These are phyloP conservation scores for Phytopythium montanum DNA, from an alignment of 352 stramenopile genomes.

Conservation along the genomic window DNA sequence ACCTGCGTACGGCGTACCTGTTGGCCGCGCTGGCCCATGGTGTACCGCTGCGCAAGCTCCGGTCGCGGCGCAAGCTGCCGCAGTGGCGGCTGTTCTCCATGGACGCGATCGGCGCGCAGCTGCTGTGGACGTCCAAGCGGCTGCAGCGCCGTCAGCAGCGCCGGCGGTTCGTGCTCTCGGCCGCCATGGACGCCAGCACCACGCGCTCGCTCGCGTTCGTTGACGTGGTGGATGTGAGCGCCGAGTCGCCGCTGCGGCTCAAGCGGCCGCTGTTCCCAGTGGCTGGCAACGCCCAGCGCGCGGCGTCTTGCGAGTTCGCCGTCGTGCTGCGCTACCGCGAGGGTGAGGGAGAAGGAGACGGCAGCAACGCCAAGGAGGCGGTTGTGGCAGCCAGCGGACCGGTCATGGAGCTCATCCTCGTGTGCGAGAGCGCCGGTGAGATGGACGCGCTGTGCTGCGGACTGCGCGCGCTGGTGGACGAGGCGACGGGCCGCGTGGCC, in stretches of 20 bases:
- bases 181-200: constrained; percentile 2
- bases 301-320: constrained; percentile 21
- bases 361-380: not conserved
- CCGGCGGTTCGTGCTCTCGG: not conserved
- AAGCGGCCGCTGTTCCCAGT: constrained; percentile 3
- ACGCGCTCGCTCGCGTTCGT: constrained; percentile 44
- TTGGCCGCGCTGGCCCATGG: constrained; percentile 59
- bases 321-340: constrained; percentile 40
- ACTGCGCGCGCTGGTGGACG: constrained; percentile 39
- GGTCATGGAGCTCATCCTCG: constrained; percentile 43
- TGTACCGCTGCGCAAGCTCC: constrained; percentile 55
- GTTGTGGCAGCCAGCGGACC: not conserved
- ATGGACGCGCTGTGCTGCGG: constrained; percentile 55
- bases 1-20: constrained; percentile 49
- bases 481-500: constrained; percentile 33
- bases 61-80: constrained; percentile 42
- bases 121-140: constrained; percentile 60
- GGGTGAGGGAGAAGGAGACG: constrained; percentile 5
- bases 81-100: constrained; percentile 57
- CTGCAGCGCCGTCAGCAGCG: not conserved
- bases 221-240: constrained; percentile 29
- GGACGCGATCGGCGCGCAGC: constrained; percentile 52
- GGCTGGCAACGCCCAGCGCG: not conserved
- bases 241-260: constrained; percentile 42
- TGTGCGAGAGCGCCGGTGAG: constrained; percentile 59